Percentiles rank a stretch among this genome's conserved stretches.
These are phyloP conservation scores for Nakaseomyces glabratus DNA, from an alignment of 1,139 yeast genomes.

Conservation along the genomic window DNA sequence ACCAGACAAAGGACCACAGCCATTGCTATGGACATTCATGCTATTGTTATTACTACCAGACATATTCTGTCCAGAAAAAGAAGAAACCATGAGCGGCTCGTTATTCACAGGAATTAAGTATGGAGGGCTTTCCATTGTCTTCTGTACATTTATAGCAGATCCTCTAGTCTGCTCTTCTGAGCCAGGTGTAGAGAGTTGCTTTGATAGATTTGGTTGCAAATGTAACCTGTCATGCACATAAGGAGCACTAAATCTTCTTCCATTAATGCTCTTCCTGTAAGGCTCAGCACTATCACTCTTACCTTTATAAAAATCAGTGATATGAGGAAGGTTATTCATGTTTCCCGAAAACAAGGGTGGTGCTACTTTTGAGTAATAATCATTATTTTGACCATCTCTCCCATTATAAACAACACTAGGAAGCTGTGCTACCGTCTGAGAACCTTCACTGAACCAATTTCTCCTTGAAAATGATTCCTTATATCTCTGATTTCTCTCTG, in stretches of 20 bases:
- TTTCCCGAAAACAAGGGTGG: constrained; percentile 2
- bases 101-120: constrained; percentile 2
- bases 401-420: too few relatives aligned
- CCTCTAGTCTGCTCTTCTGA: not conserved
- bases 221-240: not conserved
- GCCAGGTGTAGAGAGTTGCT: constrained; percentile 12
- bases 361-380: too few relatives aligned
- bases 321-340: constrained; percentile 5
- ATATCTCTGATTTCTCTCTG: constrained; percentile 4
- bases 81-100: not conserved
- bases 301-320: constrained; percentile 3
- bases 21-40: constrained; percentile 2
- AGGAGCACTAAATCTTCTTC: too few relatives aligned
- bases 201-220: not conserved
- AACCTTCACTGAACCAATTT: too few relatives aligned
- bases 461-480: constrained; percentile 2
- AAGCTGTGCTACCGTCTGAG: too few relatives aligned
- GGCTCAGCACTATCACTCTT: too few relatives aligned
- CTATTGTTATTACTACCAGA: constrained; percentile 6
- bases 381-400: too few relatives aligned
- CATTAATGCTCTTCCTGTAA: too few relatives aligned
- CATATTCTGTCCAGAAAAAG: not conserved
- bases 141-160: not conserved
- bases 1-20: not conserved
- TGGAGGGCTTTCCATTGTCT: constrained; percentile 1